Conservation (phyloP, 176 grass and related monocot genomes). For the Phragmites australis region DNA sequence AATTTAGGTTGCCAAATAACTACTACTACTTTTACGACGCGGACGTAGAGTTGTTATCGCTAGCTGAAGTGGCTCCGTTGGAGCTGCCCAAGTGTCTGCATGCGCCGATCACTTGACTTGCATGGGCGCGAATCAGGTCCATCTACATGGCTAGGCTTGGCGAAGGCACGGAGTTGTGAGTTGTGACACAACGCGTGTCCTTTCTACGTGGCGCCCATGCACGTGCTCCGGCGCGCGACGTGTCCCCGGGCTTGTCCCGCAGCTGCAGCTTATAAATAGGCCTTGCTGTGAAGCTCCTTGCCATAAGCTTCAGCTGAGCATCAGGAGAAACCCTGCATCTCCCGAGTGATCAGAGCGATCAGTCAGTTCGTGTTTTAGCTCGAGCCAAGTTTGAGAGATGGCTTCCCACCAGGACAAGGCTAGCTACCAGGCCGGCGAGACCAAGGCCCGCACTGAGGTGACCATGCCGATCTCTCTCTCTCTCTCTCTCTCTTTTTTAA, state of each 20-base stretch:
- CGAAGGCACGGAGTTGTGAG: conserved; percentile 18
- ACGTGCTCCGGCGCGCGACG: conserved; percentile 16
- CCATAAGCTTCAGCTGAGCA: not conserved
- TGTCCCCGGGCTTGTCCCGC: not conserved
- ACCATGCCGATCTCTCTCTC: too few species aligned
- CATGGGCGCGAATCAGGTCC: conserved; percentile 1
- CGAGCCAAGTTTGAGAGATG: conserved; percentile 22
- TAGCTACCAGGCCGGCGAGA: conserved; percentile 61
- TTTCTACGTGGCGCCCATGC: conserved; percentile 45
- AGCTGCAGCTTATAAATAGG: not conserved
- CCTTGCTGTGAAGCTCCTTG: not conserved
- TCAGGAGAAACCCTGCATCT: not conserved
- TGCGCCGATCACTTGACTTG: too few species aligned
- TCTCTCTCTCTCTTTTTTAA: too few species aligned
- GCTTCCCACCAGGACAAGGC: conserved; percentile 59
- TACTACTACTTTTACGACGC: too few species aligned
- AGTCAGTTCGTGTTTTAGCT: not conserved
- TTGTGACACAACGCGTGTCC: conserved; percentile 38
- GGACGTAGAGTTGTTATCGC: too few species aligned
- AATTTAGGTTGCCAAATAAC: too few species aligned
- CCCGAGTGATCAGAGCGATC: not conserved
- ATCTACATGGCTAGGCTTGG: conserved; percentile 33
- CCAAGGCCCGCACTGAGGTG: conserved; percentile 72
- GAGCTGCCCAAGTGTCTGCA: too few species aligned
- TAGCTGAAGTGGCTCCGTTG: too few species aligned